These are phyloP conservation scores for Perkinsus marinus DNA, from an alignment of 169 alveolate genomes.

Conservation along the genomic window DNA sequence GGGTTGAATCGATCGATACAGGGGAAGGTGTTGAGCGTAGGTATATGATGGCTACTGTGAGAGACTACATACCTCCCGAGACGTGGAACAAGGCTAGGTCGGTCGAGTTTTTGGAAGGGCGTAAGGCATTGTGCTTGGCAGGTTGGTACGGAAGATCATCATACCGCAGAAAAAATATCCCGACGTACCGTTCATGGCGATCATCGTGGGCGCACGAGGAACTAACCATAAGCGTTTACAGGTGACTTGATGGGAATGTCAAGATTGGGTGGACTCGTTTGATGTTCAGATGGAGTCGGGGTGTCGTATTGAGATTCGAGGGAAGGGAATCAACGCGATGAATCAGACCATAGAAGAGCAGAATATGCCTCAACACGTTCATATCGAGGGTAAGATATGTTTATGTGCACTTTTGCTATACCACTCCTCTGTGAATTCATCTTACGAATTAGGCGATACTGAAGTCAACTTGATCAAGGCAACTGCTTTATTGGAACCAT, in stretches of 20 bases:
- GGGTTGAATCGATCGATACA: no score
- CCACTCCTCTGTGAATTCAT: background rate
- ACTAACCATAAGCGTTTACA: slow-evolving; percentile 64
- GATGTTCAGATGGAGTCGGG: background rate
- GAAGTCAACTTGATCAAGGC: slow-evolving; percentile 30
- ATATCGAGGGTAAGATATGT: background rate
- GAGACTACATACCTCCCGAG: slow-evolving; percentile 67
- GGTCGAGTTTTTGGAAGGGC: background rate
- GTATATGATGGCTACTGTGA: slow-evolving; percentile 53
- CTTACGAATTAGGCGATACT: background rate
- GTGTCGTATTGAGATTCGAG: slow-evolving; percentile 2
- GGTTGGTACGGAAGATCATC: slow-evolving; percentile 56
- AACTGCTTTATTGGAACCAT: slow-evolving; percentile 55
- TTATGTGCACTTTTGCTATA: background rate
- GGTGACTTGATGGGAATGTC: slow-evolving; percentile 13
- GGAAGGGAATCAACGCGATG: slow-evolving; percentile 23
- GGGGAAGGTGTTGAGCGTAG: no score
- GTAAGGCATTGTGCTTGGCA: slow-evolving; percentile 50
- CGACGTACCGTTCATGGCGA: slow-evolving; percentile 79
- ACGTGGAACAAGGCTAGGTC: background rate
- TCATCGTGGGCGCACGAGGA: slow-evolving; percentile 86
- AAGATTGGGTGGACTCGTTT: background rate
- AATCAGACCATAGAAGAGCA: slow-evolving; percentile 37
- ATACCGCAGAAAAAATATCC: slow-evolving; percentile 68
- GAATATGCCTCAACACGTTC: slow-evolving; percentile 34